These are phyloP conservation scores for Debaryomyces prosopidis DNA, from an alignment of 805 yeast genomes.

Conservation along the genomic window DNA sequence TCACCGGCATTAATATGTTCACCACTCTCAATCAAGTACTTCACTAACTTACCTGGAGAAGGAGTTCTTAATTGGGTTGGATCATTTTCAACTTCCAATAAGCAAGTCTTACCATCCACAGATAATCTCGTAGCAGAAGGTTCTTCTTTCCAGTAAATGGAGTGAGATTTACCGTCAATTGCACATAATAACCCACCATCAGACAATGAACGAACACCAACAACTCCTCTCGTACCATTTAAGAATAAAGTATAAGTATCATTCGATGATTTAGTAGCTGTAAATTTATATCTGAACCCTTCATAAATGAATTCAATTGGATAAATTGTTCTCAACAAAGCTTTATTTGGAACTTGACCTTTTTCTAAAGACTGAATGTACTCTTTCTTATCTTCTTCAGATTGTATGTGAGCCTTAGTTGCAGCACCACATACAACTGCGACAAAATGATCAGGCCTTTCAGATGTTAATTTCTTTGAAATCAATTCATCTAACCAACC, in stretches of 20 bases:
- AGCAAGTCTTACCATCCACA: conserved; percentile 92
- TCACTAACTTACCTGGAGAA: conserved; percentile 96
- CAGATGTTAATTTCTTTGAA: conserved; percentile 90
- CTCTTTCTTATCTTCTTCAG: conserved; percentile 67
- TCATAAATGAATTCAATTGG: conserved; percentile 96
- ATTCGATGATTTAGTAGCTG: conserved; percentile 88
- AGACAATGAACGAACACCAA: conserved; percentile 82
- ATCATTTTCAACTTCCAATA: conserved; percentile 92
- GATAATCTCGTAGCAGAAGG: conserved; percentile 92
- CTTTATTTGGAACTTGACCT: conserved; percentile 92
- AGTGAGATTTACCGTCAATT: conserved; percentile 89
- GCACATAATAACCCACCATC: conserved; percentile 94
- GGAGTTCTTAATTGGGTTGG: conserved; percentile 99
- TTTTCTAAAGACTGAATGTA: conserved; percentile 80
- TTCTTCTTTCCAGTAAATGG: conserved; percentile 97
- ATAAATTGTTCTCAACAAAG: conserved; percentile 78
- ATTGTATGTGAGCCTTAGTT: conserved; percentile 84
- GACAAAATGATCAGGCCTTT: conserved; percentile 87
- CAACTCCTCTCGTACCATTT: conserved; percentile 88
- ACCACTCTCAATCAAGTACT: conserved; percentile 91
- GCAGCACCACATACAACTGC: conserved; percentile 98
- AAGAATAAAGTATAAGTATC: conserved; percentile 87
- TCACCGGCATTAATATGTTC: conserved; percentile 91
- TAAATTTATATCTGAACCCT: conserved; percentile 88
- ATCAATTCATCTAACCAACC: conserved; percentile 99